Percentiles rank a stretch among this genome's conserved stretches.
These are phyloP conservation scores for Gossypium schwendimanii DNA, from an alignment of 441 rosid genomes.

Conservation along the genomic window DNA sequence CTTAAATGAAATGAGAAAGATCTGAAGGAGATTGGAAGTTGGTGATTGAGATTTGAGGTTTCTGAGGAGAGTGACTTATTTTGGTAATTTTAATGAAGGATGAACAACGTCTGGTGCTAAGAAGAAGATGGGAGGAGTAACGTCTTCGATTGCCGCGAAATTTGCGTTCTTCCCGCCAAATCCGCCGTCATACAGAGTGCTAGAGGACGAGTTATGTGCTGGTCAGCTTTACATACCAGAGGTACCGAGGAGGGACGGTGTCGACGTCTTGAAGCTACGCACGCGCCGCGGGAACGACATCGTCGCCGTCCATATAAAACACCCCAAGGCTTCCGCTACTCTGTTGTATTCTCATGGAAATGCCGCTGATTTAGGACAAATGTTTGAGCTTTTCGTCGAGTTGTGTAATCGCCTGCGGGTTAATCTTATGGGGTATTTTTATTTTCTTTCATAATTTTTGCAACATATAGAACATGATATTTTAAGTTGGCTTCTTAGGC, in stretches of 20 bases:
- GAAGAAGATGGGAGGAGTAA: slow-evolving; percentile 57
- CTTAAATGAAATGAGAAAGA: background rate
- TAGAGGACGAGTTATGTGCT: slow-evolving; percentile 35
- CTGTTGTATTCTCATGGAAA: slow-evolving; percentile 67
- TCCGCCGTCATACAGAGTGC: slow-evolving; percentile 55
- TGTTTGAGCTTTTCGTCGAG: slow-evolving; percentile 65
- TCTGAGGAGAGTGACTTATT: background rate
- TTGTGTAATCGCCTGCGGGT: slow-evolving; percentile 53
- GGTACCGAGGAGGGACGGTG: slow-evolving; percentile 36
- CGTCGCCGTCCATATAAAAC: slow-evolving; percentile 49
- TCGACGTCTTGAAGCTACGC: slow-evolving; percentile 50
- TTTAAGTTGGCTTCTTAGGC: background rate
- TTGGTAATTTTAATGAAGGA: slow-evolving; percentile 32
- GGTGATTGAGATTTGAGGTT: background rate
- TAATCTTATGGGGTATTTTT: slow-evolving; percentile 54
- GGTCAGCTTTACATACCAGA: slow-evolving; percentile 47
- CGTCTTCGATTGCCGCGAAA: slow-evolving; percentile 72
- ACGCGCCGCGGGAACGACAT: slow-evolving; percentile 53
- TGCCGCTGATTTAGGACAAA: slow-evolving; percentile 73
- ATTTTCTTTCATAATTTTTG: background rate
- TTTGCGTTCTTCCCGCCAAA: slow-evolving; percentile 72
- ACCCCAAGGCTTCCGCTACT: slow-evolving; percentile 51
- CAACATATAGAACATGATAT: background rate
- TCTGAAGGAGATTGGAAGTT: background rate
- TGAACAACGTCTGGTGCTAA: slow-evolving; percentile 30